Evolutionary conservation across 164 flowering plant species (phyloP), one percentile per base, ranked within the genome.

Genomic region (Houttuynia cordata): DNA sequence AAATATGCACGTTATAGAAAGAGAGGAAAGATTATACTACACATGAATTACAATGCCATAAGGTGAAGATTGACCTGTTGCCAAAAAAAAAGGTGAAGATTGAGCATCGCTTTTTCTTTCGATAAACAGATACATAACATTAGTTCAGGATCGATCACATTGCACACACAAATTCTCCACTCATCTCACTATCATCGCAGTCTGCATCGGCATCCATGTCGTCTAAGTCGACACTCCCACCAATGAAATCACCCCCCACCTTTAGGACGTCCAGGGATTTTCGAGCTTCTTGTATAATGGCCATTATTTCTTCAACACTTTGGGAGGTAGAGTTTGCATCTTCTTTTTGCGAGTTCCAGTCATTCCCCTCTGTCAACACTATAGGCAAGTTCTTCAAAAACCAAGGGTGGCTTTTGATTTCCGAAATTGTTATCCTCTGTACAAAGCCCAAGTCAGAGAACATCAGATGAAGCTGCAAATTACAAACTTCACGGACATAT

Each of bases 111-210:
- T n/a, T n/a, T n/a, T n/a, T n/a, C n/a, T n/a, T n/a, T n/a, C n/a
- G n/a, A n/a, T n/a, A n/a, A n/a, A n/a, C n/a, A n/a, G n/a, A n/a
- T n/a, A n/a, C n/a, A n/a, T 30, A 30, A 30, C 37, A 30, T 30
- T 30, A 30, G 6, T 30, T 30, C 6, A 30, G 4, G 37, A 2
- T 30, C 2, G 37, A 12, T 87, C 67, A 85, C 60, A 83, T 24
- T 20, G 82, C 81, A 64, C 88, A 84, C 21, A 85, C 85, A 78
- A 81, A 90, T 58, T 87, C 94, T 14, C 90, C 94, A 59, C 90
- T 85, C 8, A 76, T 63, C 68, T 86, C 97, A 3, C 77, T 64
- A 53, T 87, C 95, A 55, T 91, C 91, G 1, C 78, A n/a, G 65
- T 88, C 97, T 10, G 60, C 76, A 73, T 91, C 97, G 14, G 74